Base-by-base conservation (phyloP, 148 eudicot genomes). In the Fagopyrum homotropicum region DNA sequence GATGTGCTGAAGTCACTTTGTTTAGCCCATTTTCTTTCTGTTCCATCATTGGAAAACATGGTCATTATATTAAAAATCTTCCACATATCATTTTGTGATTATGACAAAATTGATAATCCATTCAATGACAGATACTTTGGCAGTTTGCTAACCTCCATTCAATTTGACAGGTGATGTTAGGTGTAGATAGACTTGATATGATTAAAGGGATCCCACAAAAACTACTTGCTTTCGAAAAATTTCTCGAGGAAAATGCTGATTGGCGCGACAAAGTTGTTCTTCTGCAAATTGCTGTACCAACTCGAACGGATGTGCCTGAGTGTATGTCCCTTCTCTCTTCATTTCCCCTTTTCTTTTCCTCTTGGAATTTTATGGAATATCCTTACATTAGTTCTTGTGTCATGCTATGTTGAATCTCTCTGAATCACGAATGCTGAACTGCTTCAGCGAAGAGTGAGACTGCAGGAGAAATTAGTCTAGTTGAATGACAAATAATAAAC, bases 111-210 rank as follows among this genome's bases (percentile, higher is more conserved):
- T 2, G 40, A 40, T 35, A 5, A 5, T 6, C 46, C 71, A 30
- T 63, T 63, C n/a, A 63, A 15, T n/a, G 14, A 66, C 7, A 40
- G 16, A 66, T 7, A 59, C 2, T 4, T 66, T 40, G 40, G 16
- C 46, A 66, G 46, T 66, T 66, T 66, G 71, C 71, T 66, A 40
- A 66, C 29, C 47, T 40, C 47, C 19, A 66, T 75, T 47, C 30
- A 45, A 60, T 50, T 26, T 66, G 71, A 29, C 86, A 95, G 97
- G 97, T 95, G 12, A 95, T 95, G 98, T 79, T 95, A 61, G 98
- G 98, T 69, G 98, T 95, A 75, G 98, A 95, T 77, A 97, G 98
- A 72, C 98, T 95, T 76, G 98, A 95, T 84, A 95, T 91, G 97
- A 95, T 95, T 15, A 95, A 95, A 82, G 97, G 98, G 84, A 95